Evolutionary conservation across 148 eudicot species (phyloP).

Genomic region (Camellia lanceoleosa): DNA sequence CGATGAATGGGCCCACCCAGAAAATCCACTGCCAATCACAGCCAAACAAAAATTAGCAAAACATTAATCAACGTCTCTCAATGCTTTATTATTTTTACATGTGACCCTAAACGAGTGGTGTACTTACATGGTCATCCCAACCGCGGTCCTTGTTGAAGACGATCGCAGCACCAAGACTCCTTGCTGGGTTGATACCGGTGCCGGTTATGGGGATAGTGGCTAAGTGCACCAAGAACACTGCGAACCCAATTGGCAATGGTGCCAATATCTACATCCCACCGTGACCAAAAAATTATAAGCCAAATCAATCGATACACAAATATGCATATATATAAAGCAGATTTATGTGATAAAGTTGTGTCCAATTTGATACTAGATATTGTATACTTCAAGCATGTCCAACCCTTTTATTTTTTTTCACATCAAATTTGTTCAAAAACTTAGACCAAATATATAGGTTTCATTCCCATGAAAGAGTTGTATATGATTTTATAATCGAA

Average conservation of each 20-base stretch:
- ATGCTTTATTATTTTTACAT: neutral
- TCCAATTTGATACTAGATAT: too few relatives aligned
- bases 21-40: constrained; percentile 55
- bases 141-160: constrained; percentile 54
- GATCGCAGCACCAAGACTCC: constrained; percentile 17
- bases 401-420: too few relatives aligned
- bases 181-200: constrained; percentile 14
- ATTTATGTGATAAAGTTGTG: too few relatives aligned
- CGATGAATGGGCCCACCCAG: constrained; percentile 79
- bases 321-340: neutral
- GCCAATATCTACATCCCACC: constrained; percentile 51
- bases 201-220: constrained; percentile 12
- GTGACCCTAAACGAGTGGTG: neutral
- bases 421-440: too few relatives aligned
- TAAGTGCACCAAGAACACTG: constrained; percentile 14
- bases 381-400: too few relatives aligned
- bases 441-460: too few relatives aligned
- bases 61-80: neutral
- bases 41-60: neutral
- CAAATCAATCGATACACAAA: too few relatives aligned
- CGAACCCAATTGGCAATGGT: constrained; percentile 28
- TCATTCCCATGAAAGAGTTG: too few relatives aligned
- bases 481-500: too few relatives aligned
- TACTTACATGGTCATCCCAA: constrained; percentile 63
- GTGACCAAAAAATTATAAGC: neutral